Conservation (phyloP, 257 asterid species). For the Striga asiatica region DNA sequence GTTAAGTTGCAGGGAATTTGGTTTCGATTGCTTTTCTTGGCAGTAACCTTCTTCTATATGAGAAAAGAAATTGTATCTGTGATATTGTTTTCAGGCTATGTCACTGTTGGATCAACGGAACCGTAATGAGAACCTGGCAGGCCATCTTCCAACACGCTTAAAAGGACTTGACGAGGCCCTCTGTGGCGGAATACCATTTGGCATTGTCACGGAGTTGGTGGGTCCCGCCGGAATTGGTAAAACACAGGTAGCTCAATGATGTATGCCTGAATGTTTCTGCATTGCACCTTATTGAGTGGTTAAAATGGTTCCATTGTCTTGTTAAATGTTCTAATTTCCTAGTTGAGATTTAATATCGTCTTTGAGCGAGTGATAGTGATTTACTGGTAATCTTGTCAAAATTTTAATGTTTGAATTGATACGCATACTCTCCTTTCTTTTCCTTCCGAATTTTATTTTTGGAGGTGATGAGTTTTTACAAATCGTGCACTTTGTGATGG, state of each 20-base stretch:
- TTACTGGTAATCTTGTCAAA: background rate
- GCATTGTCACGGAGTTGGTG: conserved; percentile 75
- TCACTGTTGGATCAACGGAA: conserved; percentile 50
- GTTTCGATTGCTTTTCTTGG: conserved; percentile 3
- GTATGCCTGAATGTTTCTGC: background rate
- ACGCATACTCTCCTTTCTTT: background rate
- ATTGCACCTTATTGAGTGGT: background rate
- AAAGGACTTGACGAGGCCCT: conserved; percentile 69
- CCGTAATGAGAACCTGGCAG: conserved; percentile 50
- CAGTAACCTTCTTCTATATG: conserved; percentile 1
- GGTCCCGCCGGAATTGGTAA: conserved; percentile 95
- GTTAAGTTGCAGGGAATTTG: background rate
- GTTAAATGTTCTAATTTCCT: background rate
- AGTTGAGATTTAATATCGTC: background rate
- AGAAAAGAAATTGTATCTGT: conserved; percentile 13
- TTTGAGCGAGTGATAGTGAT: background rate
- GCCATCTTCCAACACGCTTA: conserved; percentile 75
- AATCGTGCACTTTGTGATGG: conserved; percentile 4
- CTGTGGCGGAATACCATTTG: conserved; percentile 88
- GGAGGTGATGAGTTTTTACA: background rate
- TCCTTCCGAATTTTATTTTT: background rate
- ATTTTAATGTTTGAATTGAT: background rate
- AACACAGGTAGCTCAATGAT: conserved; percentile 46
- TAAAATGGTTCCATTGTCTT: background rate
- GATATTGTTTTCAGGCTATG: conserved; percentile 32